Base-by-base conservation (phyloP, 768 basidiomycete genomes). In the Fomitopsis pulvina region DNA sequence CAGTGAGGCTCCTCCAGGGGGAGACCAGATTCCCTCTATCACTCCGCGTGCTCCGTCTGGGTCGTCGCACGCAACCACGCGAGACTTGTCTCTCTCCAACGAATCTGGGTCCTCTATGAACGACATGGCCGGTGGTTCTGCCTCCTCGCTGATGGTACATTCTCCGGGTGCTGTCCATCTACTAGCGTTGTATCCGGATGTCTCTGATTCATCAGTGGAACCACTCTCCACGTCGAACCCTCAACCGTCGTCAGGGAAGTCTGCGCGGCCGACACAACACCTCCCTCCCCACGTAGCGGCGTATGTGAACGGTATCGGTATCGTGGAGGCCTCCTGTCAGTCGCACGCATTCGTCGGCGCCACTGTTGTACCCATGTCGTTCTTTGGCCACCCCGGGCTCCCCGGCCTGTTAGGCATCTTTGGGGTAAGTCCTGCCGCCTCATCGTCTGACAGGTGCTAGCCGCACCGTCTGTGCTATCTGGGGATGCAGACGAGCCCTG, bases 401-500 rank as follows among this genome's bases (percentile, higher is more conserved):
- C 78, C 73, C 54, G 66, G 69, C 3, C 67, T 80, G 34, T 67
- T 83, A 52, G 85, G 85, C 56, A 80, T 81, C 27, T 85, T 85
- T 58, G 66, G 80, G 24, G 83, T 83, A 41, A 50, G 51, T 44
- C 37, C 24, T 40, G 4, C 42, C 26, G 18, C 39, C 8, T 2
- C 18, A 14, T 7, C 27, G 1, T 16, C 21, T 11, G 24, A 16
- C 12, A 27, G 1, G 21, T n/a, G 8, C 9, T 18, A 7, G 8
- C 8, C 30, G 39, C 39, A 18, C 7, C 39, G n/a, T 22, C 2
- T n/a, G 2, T 11, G n/a, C 7, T 6, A 16, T 18, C 4, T 22
- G 11, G 1, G 9, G 11, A 29, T 24, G 7, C 29, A 3, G n/a
- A 41, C n/a, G 25, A 8, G 20, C 41, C 28, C 16, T n/a, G 18